Base-by-base conservation (phyloP, 2,329 filamentous ascomycete genomes). In the Dactylellina cionopaga region DNA sequence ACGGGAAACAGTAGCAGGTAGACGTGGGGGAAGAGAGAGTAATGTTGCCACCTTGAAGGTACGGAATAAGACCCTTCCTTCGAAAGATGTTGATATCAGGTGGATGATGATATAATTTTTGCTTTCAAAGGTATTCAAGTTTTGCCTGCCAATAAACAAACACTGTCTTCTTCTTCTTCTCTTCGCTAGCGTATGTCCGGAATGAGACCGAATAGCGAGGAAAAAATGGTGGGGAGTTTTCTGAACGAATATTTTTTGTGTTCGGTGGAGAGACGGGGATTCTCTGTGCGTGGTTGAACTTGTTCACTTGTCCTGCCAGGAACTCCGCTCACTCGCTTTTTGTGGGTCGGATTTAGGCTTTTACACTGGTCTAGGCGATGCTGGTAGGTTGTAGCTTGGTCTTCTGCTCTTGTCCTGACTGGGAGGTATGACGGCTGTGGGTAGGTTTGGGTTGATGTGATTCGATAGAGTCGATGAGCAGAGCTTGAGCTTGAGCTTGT, bases 11-110 rank as follows among this genome's bases (percentile, higher is more conserved):
- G 58, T 58, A 37, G 58, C 51, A 37, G 47, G 37, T 25, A 51
- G 27, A 11, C 22, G 49, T 22, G 56, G 39, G 19, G 47, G 43
- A 52, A 44, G 64, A 44, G 37, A 39, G 33, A 41, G 66, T 64
- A 54, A 44, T 46, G 51, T 71, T 71, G 66, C 66, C 66, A 71
- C 66, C 60, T 71, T 71, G 66, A 71, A 64, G 58, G 65, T 63
- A 56, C 47, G 29, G 15, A 37, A 19, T 11, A n/a, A 33, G 47
- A 52, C 37, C 29, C 29, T 11, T 17, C 46, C 46, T 51, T 51
- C 46, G 46, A 22, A 35, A 51, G 46, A 51, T 51, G 46, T 25
- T n/a, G n/a, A n/a, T n/a, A 4, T 47, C 13, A 25, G 44, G 29
- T 2, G n/a, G n/a, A n/a, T n/a, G n/a, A n/a, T n/a, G n/a, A n/a